Percentiles rank a stretch among this genome's conserved stretches.
Evolutionary conservation across 2,329 filamentous ascomycete genomes (phyloP).

Genomic region (Phoma sp.): DNA sequence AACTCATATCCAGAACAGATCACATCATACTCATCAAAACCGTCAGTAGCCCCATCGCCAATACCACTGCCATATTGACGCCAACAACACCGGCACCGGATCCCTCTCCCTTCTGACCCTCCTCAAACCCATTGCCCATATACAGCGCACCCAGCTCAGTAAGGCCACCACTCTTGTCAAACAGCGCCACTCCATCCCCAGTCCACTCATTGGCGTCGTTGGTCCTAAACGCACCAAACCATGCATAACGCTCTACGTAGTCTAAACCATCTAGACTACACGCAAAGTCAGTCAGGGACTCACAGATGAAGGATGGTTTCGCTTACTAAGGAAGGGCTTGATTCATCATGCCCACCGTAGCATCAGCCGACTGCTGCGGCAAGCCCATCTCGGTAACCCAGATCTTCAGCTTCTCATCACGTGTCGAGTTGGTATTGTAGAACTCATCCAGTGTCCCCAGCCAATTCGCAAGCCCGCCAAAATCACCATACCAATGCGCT

Average conservation of each 20-base stretch:
- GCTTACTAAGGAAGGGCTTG: conserved; percentile 62
- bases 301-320: too few relatives aligned
- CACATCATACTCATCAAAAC: background rate
- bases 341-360: conserved; percentile 74
- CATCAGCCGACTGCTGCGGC: conserved; percentile 59
- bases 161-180: conserved; percentile 39
- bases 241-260: conserved; percentile 49
- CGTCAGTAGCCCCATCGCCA: conserved; percentile 9
- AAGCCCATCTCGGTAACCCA: conserved; percentile 83
- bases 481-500: conserved; percentile 67
- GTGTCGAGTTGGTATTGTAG: conserved; percentile 56
- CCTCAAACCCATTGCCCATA: conserved; percentile 36
- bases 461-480: conserved; percentile 69
- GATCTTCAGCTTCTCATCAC: conserved; percentile 54
- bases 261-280: conserved; percentile 63
- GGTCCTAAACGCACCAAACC: conserved; percentile 44
- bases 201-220: conserved; percentile 46
- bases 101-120: conserved; percentile 41
- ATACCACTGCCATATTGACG: conserved; percentile 14
- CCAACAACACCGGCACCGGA: conserved; percentile 1
- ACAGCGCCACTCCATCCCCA: conserved; percentile 43
- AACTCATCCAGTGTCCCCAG: conserved; percentile 65
- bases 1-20: background rate
- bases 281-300: too few relatives aligned
- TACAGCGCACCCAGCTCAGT: conserved; percentile 43